A percentile compares a stretch with the other conserved stretches of the same genome.
Conservation (phyloP, 2,329 filamentous ascomycete species). For the Penicillium sp. region DNA sequence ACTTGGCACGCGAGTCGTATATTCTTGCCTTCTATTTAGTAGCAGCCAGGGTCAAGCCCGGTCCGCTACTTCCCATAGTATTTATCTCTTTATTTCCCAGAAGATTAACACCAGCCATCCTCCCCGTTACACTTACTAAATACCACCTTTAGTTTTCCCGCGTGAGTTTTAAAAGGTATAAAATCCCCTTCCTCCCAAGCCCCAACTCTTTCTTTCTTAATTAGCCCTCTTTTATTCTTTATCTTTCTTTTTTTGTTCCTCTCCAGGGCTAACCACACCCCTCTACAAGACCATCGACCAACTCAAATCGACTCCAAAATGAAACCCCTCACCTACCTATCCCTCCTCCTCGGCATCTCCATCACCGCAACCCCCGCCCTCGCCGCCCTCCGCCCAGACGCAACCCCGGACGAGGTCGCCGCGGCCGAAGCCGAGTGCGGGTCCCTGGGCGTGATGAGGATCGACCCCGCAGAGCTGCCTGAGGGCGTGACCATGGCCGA, state of each 20-base stretch:
- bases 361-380: constrained; percentile 27
- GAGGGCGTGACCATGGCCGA: constrained; percentile 22
- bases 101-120: too few species aligned
- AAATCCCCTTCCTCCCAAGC: constrained; percentile 14
- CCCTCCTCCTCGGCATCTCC: constrained; percentile 28
- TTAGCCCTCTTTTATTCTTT: constrained; percentile 16
- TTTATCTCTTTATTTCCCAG: too few species aligned
- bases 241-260: not conserved
- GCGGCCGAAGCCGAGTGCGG: constrained; percentile 24
- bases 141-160: constrained; percentile 18
- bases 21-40: too few species aligned
- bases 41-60: too few species aligned
- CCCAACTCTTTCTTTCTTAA: constrained; percentile 16
- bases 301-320: constrained; percentile 19
- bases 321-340: constrained; percentile 28
- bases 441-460: constrained; percentile 24
- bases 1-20: too few species aligned
- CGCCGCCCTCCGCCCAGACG: constrained; percentile 26
- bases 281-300: constrained; percentile 16
- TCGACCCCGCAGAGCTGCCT: constrained; percentile 24
- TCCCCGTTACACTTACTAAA: not conserved
- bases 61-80: too few species aligned
- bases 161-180: constrained; percentile 18
- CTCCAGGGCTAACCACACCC: constrained; percentile 19
- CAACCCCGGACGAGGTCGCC: constrained; percentile 25